Evolutionary conservation across 2,329 filamentous ascomycete genomes (phyloP), one percentile per base, ranked within the genome.

Genomic region (Aspergillus fructus): DNA sequence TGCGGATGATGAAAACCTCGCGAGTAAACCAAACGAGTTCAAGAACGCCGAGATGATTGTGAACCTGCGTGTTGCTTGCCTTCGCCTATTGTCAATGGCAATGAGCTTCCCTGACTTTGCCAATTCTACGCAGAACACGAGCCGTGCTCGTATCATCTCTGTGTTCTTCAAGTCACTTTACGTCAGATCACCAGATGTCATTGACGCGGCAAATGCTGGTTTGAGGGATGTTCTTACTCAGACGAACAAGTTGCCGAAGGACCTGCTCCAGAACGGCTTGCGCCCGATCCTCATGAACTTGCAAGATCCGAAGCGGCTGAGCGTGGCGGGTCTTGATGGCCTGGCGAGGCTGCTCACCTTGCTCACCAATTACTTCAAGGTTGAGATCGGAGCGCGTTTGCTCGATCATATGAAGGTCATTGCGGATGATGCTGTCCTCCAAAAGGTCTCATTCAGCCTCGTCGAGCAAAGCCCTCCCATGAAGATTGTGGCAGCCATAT

Each of bases 101-200:
- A 96, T 97, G 84, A 85, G 87, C 43, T 94, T 96, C 70, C 90
- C 93, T 5, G 93, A 97, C 34, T 97, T 97, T 71, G 88, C 88
- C 59, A 91, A 90, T 53, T 87, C 85, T 1, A 83, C 86, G 39
- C 86, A 86, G 48, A 89, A 89, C 62, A 81, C 82, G 41, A 85
- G 80, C 40, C 79, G 82, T 59, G 77, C 81, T 59, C 81, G 85
- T 45, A 96, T 97, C 48, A 93, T 99, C 17, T 87, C 90, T 0
- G 92, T 97, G 1, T 99, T 99, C 78, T 99, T 99, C 83, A 97
- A 97, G 70, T 96, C 91, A 39, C 81, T 99, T 1, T 99, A 99
- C 73, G 93, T 91, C 0, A 92, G 96, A 69, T 96, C 93, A 3
- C 88, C 89, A 47, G 90, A 93, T 41, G 96, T 96, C 2, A 96